A percentile compares a stretch with the other conserved stretches of the same genome.
These are phyloP conservation scores for Phytophthora quininea DNA, from an alignment of 352 stramenopile genomes.

Conservation along the genomic window DNA sequence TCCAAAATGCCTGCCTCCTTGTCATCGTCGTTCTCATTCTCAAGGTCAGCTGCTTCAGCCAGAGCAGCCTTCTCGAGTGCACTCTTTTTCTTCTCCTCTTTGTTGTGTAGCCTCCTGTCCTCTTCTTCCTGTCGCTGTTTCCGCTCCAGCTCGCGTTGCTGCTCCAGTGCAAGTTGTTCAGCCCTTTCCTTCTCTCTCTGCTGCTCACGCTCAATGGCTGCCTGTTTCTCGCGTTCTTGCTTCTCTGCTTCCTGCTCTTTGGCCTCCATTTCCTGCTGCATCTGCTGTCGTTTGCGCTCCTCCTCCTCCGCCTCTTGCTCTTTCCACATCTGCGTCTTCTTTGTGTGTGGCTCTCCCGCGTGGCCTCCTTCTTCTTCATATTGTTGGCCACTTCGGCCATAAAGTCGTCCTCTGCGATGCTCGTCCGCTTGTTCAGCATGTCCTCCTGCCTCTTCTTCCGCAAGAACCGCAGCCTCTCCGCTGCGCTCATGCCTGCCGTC, in stretches of 20 bases:
- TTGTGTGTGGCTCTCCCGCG: constrained; percentile 14
- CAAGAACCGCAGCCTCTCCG: constrained; percentile 66
- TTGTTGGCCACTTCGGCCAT: constrained; percentile 71
- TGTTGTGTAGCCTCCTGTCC: constrained; percentile 6
- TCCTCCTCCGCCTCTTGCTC: constrained; percentile 39
- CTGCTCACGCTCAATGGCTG: constrained; percentile 31
- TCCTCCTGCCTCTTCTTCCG: constrained; percentile 64
- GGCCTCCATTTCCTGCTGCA: constrained; percentile 33
- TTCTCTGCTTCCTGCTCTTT: constrained; percentile 33
- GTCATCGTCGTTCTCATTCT: background rate
- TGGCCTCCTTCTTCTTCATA: constrained; percentile 70
- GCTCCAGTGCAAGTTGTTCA: constrained; percentile 37
- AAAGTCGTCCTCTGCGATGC: constrained; percentile 59
- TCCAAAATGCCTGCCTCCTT: background rate
- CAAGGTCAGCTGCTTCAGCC: constrained; percentile 1
- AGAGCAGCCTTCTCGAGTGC: background rate
- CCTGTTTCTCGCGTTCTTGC: constrained; percentile 34
- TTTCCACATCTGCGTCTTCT: constrained; percentile 34
- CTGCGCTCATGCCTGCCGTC: constrained; percentile 64
- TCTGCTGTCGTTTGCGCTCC: constrained; percentile 42
- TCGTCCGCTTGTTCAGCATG: constrained; percentile 58
- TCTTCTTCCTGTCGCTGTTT: constrained; percentile 23
- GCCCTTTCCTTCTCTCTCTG: constrained; percentile 24
- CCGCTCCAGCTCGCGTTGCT: constrained; percentile 19
- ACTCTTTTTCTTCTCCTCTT: constrained; percentile 16